Evolutionary conservation across 495 filamentous ascomycete genomes (phyloP), one percentile per base, ranked within the genome.

Genomic region (Lasiosphaeriaceae sp.): DNA sequence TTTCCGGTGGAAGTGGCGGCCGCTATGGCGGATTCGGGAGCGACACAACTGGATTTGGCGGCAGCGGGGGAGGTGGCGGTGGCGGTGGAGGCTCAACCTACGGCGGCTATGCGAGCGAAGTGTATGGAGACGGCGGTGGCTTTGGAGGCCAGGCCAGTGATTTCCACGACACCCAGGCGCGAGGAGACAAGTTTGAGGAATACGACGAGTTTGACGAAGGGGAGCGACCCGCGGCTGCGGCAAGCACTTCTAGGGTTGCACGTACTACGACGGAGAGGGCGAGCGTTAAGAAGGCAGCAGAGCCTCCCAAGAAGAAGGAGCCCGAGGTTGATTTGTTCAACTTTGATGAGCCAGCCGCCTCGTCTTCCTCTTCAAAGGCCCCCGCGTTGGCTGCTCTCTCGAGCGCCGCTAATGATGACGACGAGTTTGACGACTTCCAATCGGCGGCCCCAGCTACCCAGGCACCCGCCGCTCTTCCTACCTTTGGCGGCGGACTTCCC

Each of bases 351-450:
- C 71, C 80, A 16, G 69, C 58, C 7, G 68, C 70, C 2, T 47
- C 62, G 24, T 60, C 73, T 50, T 68, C 80, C 39, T 73, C 82
- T 11, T 56, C 76, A 8, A 78, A 83, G 5, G 72, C 76, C 24
- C 74, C 63, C 77, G 83, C 78, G 20, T 73, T 88, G 52, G 83
- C 80, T 39, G 77, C 85, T 37, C 71, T 89, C 29, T 69, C 65
- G 29, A 50, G 47, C 20, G 61, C 57, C 35, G 56, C 66, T 45
- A 68, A 73, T 29, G 92, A 95, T 58, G 93, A 98, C 62, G 94
- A 98, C 62, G 95, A 97, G 50, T 97, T 97, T 62, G 94, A 97
- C 67, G 95, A 97, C 68, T 97, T 97, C 80, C 90, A 96, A 71
- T 92, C 91, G n/a, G 94, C 95, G 16, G 78, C 88, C 4, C 85